Percentiles rank a stretch among this genome's conserved stretches.
phyloP scores from a whole-genome alignment of 257 asterid species.

The Primulina eburnea region DNA sequence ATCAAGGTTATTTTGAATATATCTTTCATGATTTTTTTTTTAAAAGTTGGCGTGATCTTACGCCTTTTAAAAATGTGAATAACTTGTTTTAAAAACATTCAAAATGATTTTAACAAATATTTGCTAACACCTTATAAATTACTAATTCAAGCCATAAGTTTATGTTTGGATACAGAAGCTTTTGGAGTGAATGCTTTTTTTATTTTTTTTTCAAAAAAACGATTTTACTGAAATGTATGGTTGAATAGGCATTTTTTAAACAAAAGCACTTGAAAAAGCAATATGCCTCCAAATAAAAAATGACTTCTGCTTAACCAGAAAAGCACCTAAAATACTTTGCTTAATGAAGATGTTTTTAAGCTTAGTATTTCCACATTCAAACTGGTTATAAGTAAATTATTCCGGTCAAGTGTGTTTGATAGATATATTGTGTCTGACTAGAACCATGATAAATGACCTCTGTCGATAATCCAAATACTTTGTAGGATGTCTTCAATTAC shows the following conservation, averaged over 20 bases:
- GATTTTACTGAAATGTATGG: no score
- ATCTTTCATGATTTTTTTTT: no score
- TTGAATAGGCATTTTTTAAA: background rate
- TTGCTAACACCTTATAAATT: no score
- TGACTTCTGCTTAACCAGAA: no score
- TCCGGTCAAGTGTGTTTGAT: no score
- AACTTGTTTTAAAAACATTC: no score
- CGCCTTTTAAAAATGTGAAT: background rate
- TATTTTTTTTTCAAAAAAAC: background rate
- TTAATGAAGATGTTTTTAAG: no score
- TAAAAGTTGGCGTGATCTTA: background rate
- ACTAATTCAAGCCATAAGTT: background rate
- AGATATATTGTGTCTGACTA: background rate
- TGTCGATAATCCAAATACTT: background rate
- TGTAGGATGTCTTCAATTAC: no score
- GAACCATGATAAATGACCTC: background rate
- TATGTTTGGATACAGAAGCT: background rate
- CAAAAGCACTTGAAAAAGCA: background rate
- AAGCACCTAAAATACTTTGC: no score
- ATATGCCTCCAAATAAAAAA: background rate
- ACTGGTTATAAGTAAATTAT: background rate
- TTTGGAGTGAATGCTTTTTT: background rate
- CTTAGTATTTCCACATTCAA: background rate
- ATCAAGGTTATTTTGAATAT: background rate
- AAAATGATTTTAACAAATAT: no score